phyloP scores from a whole-genome alignment of 305 asterid species.

The Galium porrigens region DNA sequence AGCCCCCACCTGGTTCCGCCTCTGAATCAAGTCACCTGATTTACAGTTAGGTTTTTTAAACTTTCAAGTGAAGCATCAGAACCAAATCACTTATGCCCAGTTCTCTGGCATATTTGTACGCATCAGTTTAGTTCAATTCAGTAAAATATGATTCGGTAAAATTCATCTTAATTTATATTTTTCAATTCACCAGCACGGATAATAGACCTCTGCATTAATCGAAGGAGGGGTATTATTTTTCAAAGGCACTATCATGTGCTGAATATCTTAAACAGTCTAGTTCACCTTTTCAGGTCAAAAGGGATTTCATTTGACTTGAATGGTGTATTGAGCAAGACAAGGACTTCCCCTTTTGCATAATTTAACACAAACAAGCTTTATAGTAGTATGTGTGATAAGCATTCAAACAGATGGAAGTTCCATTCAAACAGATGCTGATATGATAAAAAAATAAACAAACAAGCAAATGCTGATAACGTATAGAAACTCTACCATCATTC shows the following conservation, averaged over 20 bases:
- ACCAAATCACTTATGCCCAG: neutral
- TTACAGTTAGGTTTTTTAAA: neutral
- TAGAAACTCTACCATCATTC: neutral
- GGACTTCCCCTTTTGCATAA: neutral
- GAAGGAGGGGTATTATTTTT: neutral
- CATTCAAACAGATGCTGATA: too few species aligned
- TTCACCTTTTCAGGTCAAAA: constrained; percentile 16
- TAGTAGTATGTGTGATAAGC: neutral
- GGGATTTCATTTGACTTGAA: constrained; percentile 8
- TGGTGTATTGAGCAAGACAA: neutral
- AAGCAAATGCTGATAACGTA: neutral
- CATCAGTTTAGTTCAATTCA: too few species aligned
- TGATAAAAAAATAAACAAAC: too few species aligned
- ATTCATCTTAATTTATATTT: too few species aligned
- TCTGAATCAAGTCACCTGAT: neutral
- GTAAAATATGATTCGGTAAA: too few species aligned
- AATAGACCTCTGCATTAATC: too few species aligned
- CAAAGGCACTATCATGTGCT: neutral
- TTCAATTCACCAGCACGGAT: too few species aligned
- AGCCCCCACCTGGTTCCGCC: too few species aligned
- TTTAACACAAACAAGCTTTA: neutral
- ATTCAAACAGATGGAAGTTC: neutral
- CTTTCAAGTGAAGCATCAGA: neutral
- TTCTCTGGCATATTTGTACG: neutral
- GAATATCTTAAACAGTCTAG: constrained; percentile 1